Evolutionary conservation across 768 basidiomycete genomes (phyloP).

Genomic region (Leccinum rimulosum): DNA sequence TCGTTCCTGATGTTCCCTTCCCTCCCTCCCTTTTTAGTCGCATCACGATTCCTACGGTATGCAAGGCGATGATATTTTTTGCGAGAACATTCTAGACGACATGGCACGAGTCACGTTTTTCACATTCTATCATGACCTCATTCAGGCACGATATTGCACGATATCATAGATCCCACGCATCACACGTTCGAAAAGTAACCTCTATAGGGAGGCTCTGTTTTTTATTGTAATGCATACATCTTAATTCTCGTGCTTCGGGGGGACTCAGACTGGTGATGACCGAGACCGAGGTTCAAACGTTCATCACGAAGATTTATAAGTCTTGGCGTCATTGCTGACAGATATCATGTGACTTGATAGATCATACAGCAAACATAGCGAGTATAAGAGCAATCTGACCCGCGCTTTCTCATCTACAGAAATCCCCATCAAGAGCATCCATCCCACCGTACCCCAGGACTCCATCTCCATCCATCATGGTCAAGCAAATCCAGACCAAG

Average conservation of each 20-base stretch:
- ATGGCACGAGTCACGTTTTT: not conserved
- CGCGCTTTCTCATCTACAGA: not conserved
- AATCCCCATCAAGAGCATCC: not conserved
- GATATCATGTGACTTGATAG: slow-evolving; percentile 4
- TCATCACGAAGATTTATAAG: not conserved
- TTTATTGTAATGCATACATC: not conserved
- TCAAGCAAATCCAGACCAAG: not conserved
- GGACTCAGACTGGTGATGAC: not conserved
- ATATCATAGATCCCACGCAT: not conserved
- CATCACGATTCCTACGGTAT: slow-evolving; percentile 69
- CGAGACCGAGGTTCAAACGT: not conserved
- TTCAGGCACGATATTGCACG: not conserved
- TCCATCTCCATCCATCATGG: slow-evolving; percentile 3
- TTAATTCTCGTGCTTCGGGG: not conserved
- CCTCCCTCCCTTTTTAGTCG: slow-evolving; percentile 37
- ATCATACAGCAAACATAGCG: not conserved
- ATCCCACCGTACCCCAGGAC: no score
- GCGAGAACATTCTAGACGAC: not conserved
- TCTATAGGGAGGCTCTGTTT: not conserved
- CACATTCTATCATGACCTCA: not conserved
- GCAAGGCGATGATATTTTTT: slow-evolving; percentile 49
- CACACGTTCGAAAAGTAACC: not conserved
- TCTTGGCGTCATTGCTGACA: not conserved
- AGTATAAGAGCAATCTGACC: not conserved
- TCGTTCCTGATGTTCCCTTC: not conserved